A percentile compares a stretch with the other conserved stretches of the same genome.
Evolutionary conservation across 2,329 filamentous ascomycete species (phyloP).

Genomic region (Proliferodiscus dingleyae): DNA sequence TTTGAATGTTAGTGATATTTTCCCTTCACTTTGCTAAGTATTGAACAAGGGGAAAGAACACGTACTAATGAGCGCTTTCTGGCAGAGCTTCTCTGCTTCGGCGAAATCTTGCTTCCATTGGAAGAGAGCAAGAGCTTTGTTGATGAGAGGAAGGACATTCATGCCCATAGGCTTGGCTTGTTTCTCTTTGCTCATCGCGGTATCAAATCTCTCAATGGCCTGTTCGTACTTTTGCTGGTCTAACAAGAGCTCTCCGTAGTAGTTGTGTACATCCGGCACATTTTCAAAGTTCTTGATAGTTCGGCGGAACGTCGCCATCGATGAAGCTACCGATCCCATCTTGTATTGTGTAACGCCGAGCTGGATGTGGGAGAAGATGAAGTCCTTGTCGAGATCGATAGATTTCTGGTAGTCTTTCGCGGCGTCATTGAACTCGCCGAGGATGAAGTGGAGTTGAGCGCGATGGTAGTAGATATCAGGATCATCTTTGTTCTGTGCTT

Average conservation of each 20-base stretch:
- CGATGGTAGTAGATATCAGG: slow-evolving; percentile 99
- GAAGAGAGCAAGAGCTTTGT: slow-evolving; percentile 95
- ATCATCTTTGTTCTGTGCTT: slow-evolving; percentile 79
- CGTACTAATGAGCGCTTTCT: slow-evolving; percentile 95
- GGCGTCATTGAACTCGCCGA: slow-evolving; percentile 85
- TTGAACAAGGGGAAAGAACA: slow-evolving; percentile 21
- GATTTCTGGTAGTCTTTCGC: slow-evolving; percentile 99
- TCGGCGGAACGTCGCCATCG: slow-evolving; percentile 95
- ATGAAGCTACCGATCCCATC: slow-evolving; percentile 96
- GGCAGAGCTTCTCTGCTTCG: slow-evolving; percentile 92
- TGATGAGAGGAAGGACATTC: slow-evolving; percentile 96
- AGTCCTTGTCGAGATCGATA: slow-evolving; percentile 90
- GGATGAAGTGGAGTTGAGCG: slow-evolving; percentile 96
- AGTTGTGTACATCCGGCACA: slow-evolving; percentile 98
- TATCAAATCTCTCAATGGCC: slow-evolving; percentile 97
- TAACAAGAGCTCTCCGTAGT: slow-evolving; percentile 93
- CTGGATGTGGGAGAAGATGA: slow-evolving; percentile 99
- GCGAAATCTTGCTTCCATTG: slow-evolving; percentile 97
- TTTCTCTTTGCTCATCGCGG: slow-evolving; percentile 98
- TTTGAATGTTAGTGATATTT: slow-evolving; percentile 7
- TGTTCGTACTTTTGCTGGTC: slow-evolving; percentile 95
- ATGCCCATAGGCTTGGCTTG: slow-evolving; percentile 88
- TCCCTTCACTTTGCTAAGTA: no score
- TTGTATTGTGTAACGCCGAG: slow-evolving; percentile 99
- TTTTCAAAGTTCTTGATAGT: slow-evolving; percentile 98